These are phyloP conservation scores for Bondarzewia mesenterica DNA, from an alignment of 1,284 basidiomycete species.

Conservation along the genomic window DNA sequence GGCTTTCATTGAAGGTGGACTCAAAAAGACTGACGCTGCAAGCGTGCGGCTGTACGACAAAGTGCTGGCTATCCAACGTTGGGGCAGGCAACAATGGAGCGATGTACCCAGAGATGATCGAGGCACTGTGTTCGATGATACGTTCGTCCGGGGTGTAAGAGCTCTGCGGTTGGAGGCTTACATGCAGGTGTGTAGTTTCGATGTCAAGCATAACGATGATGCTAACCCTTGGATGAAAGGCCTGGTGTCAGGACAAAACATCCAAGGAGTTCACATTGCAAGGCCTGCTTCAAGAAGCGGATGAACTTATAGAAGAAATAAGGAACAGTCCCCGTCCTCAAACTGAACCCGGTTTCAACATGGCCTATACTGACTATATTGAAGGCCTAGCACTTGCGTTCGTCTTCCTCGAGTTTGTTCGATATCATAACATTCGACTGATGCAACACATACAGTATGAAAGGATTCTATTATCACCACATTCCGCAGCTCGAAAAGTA, in stretches of 20 bases:
- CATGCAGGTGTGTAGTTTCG: conserved; percentile 3
- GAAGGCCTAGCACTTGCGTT: conserved; percentile 5
- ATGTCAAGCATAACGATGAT: background rate
- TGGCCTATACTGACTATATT: conserved; percentile 1
- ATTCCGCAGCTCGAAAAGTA: background rate
- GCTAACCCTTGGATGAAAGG: background rate
- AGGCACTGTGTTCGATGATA: conserved; percentile 6
- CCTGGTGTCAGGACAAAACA: background rate
- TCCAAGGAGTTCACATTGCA: conserved; percentile 3
- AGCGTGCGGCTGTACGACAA: background rate
- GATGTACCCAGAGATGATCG: conserved; percentile 5
- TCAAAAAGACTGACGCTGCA: background rate
- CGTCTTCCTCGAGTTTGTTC: background rate
- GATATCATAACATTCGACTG: background rate
- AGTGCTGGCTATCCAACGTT: conserved; percentile 4
- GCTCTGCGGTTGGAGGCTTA: conserved; percentile 3
- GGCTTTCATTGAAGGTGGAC: background rate
- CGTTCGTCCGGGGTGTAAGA: conserved; percentile 5
- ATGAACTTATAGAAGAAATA: conserved; percentile 1
- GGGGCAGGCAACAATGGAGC: conserved; percentile 10
- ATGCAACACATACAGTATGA: background rate
- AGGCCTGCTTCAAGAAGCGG: conserved; percentile 1
- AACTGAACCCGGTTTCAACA: conserved; percentile 1
- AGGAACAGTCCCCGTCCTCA: background rate
- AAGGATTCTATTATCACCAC: background rate